Evolutionary conservation across 2,329 filamentous ascomycete genomes (phyloP).

Genomic region (Penicillium italicum): DNA sequence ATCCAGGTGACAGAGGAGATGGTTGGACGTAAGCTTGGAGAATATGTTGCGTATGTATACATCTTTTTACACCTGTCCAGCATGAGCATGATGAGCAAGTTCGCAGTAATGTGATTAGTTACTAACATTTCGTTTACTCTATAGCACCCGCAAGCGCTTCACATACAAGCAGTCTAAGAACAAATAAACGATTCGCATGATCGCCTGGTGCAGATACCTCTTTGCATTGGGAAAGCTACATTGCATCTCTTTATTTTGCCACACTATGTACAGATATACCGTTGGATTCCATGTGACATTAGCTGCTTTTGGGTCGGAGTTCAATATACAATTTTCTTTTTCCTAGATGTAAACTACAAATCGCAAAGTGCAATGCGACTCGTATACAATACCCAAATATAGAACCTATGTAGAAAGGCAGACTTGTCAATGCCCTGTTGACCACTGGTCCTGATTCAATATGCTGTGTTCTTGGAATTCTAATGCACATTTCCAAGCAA

Average conservation of each 20-base stretch:
- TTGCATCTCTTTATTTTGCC: constrained; percentile 6
- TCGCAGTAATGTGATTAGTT: neutral
- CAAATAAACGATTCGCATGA: constrained; percentile 45
- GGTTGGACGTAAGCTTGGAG: constrained; percentile 92
- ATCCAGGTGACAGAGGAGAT: constrained; percentile 87
- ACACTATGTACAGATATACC: constrained; percentile 27
- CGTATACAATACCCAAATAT: neutral
- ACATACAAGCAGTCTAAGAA: constrained; percentile 69
- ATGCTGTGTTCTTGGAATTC: neutral
- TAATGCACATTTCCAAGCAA: too few relatives aligned
- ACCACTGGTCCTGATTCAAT: neutral
- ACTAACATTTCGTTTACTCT: neutral
- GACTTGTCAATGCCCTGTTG: neutral
- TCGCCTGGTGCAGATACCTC: neutral
- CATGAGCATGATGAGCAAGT: neutral
- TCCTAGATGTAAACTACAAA: neutral
- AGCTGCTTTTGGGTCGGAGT: constrained; percentile 26
- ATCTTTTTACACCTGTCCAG: neutral
- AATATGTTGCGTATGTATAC: constrained; percentile 75
- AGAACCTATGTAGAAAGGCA: neutral
- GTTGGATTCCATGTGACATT: constrained; percentile 19
- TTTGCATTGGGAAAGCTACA: neutral
- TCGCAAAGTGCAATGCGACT: neutral
- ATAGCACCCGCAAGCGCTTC: constrained; percentile 65
- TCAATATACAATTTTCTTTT: constrained; percentile 12